A percentile compares a stretch with the other conserved stretches of the same genome.
phyloP scores from a whole-genome alignment of 1,284 basidiomycete genomes.

The Ceratobasidium sp. region DNA sequence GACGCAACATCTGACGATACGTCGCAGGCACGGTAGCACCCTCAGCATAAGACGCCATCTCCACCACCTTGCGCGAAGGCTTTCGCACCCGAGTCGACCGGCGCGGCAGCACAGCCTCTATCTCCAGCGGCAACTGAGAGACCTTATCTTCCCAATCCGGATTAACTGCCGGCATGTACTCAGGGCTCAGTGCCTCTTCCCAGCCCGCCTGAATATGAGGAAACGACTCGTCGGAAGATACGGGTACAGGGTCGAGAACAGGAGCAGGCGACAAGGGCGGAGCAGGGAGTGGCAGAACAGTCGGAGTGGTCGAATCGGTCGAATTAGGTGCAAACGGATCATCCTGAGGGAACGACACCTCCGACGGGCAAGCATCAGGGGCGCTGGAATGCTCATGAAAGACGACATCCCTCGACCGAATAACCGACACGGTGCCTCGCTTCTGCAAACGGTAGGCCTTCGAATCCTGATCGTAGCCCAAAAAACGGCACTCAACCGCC shows the following conservation, averaged over 20 bases:
- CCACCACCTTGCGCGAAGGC: no score
- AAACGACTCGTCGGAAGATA: no score
- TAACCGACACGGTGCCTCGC: constrained; percentile 1
- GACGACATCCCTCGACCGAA: constrained; percentile 30
- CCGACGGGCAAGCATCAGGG: not conserved
- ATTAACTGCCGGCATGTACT: not conserved
- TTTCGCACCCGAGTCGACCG: no score
- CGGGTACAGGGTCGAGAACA: no score
- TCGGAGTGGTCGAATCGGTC: no score
- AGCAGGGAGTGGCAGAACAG: no score
- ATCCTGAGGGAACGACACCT: not conserved
- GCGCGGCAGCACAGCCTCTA: not conserved
- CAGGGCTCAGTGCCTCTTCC: no score
- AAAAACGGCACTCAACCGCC: constrained; percentile 4
- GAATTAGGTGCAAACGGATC: no score
- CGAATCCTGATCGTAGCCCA: constrained; percentile 11
- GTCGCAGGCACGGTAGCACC: not conserved
- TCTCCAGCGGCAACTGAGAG: not conserved
- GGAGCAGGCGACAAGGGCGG: no score
- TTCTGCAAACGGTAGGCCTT: constrained; percentile 31
- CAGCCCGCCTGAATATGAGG: no score
- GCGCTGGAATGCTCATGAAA: constrained; percentile 29
- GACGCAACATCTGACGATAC: not conserved
- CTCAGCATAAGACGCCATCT: not conserved
- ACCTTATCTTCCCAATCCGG: constrained; percentile 3